Conservation (phyloP, 1,284 basidiomycete genomes). For the Malassezia sympodialis region DNA sequence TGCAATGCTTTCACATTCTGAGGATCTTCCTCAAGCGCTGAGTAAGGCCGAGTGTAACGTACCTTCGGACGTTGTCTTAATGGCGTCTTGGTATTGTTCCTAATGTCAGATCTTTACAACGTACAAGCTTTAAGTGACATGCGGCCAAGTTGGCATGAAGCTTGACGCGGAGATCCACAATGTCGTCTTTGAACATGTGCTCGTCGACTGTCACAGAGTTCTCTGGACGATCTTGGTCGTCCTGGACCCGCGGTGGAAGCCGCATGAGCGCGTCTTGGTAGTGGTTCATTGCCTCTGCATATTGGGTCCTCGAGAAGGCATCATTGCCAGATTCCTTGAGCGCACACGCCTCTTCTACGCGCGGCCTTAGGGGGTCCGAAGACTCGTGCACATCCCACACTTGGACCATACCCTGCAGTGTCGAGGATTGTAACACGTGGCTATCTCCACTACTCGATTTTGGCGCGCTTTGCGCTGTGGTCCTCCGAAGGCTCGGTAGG, state of each 20-base stretch:
- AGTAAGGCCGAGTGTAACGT: background rate
- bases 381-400: background rate
- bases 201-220: conserved; percentile 1
- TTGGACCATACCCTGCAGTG: background rate
- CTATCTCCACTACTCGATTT: background rate
- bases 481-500: background rate
- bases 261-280: conserved; percentile 12
- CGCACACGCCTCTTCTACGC: background rate
- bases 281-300: conserved; percentile 1
- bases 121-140: conserved; percentile 59
- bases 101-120: background rate
- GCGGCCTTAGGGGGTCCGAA: background rate
- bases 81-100: conserved; percentile 55
- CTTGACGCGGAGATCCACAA: conserved; percentile 11
- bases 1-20: conserved; percentile 75
- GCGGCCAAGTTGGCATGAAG: conserved; percentile 70
- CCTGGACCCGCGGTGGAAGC: conserved; percentile 7
- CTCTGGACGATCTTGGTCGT: background rate
- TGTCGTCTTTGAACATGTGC: background rate
- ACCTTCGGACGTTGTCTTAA: conserved; percentile 60
- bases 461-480: background rate
- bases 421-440: background rate
- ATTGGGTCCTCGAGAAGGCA: conserved; percentile 1
- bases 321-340: conserved; percentile 12
- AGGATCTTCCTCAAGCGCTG: conserved; percentile 65